Conservation (phyloP, 2,329 filamentous ascomycete species). For the Pestalotiopsis sp. region DNA sequence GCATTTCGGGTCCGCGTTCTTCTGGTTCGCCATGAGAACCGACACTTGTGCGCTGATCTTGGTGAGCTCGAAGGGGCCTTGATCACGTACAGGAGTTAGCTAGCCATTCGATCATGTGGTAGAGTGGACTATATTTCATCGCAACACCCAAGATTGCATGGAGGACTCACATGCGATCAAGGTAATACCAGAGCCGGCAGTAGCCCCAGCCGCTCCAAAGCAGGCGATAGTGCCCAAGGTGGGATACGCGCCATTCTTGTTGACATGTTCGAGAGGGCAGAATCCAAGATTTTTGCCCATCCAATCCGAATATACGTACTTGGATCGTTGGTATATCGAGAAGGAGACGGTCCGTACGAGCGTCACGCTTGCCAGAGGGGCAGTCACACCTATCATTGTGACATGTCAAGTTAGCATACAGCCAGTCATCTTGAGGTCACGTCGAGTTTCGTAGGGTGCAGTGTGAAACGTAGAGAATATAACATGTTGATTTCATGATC, state of each 20-base stretch:
- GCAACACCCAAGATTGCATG: neutral
- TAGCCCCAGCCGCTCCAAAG: conserved; percentile 78
- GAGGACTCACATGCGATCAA: conserved; percentile 69
- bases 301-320: conserved; percentile 72
- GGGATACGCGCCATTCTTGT: conserved; percentile 70
- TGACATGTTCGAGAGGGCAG: conserved; percentile 75
- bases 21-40: conserved; percentile 69
- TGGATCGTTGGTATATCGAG: conserved; percentile 78
- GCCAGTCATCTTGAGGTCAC: neutral
- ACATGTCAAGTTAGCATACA: conserved; percentile 24
- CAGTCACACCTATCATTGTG: conserved; percentile 63
- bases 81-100: conserved; percentile 1
- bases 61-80: conserved; percentile 84
- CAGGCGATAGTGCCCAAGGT: conserved; percentile 74
- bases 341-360: conserved; percentile 78
- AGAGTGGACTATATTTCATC: neutral
- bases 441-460: neutral
- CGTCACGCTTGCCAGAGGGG: conserved; percentile 79
- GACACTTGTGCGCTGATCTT: conserved; percentile 87
- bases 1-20: conserved; percentile 50
- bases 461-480: neutral
- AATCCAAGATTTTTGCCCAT: conserved; percentile 67
- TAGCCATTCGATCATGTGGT: neutral
- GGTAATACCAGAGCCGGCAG: conserved; percentile 78
- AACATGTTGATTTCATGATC: conserved; percentile 7